Percentiles rank a stretch among this genome's conserved stretches.
Evolutionary conservation across 495 filamentous ascomycete genomes (phyloP).

Genomic region (Cercophora sp.): DNA sequence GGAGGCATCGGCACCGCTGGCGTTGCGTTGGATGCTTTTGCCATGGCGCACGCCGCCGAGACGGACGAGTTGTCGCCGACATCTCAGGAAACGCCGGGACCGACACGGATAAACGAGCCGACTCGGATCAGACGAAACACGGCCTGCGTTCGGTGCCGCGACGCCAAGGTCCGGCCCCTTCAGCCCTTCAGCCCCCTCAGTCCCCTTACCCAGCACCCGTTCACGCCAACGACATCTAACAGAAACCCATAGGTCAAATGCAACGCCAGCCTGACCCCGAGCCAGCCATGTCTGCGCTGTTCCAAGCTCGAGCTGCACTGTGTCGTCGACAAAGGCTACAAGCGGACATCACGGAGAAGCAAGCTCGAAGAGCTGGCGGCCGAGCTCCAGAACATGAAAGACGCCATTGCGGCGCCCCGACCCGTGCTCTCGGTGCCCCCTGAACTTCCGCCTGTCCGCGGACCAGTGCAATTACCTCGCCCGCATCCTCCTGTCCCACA

Average conservation of each 20-base stretch:
- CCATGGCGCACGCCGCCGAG: constrained; percentile 10
- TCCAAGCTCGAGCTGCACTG: constrained; percentile 42
- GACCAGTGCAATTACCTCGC: constrained; percentile 13
- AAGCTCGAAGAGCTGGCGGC: constrained; percentile 44
- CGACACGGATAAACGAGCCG: constrained; percentile 15
- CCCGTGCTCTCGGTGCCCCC: constrained; percentile 3
- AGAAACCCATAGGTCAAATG: constrained; percentile 35
- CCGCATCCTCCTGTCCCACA: neutral
- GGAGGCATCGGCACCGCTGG: neutral
- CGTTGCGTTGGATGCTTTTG: neutral
- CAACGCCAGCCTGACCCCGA: constrained; percentile 37
- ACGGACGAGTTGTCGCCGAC: constrained; percentile 5
- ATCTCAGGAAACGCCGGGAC: constrained; percentile 15
- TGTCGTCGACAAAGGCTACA: constrained; percentile 44
- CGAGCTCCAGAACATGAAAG: constrained; percentile 43
- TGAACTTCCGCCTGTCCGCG: constrained; percentile 14
- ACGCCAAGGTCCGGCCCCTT: constrained; percentile 34
- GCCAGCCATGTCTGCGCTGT: constrained; percentile 40
- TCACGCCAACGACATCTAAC: constrained; percentile 2
- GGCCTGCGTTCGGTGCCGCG: constrained; percentile 40
- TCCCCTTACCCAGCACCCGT: neutral
- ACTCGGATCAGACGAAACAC: constrained; percentile 39
- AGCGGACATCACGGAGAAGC: constrained; percentile 39
- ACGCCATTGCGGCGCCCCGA: constrained; percentile 31
- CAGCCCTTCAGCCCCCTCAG: neutral